A percentile compares a stretch with the other conserved stretches of the same genome.
Evolutionary conservation across 2,329 filamentous ascomycete genomes (phyloP).

Genomic region (Penicillium capsulatum): DNA sequence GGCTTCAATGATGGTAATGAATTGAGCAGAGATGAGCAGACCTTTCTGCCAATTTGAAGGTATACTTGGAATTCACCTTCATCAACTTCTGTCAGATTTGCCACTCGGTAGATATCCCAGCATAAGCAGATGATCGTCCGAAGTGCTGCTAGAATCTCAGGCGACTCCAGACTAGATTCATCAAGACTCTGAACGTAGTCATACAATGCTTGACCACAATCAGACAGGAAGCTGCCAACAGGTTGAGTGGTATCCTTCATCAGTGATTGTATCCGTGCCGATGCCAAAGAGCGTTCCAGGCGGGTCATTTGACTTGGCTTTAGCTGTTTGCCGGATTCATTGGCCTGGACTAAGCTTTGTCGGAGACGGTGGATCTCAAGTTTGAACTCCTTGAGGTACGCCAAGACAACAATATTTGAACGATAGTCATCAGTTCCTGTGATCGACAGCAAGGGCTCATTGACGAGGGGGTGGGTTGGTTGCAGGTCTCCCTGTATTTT

Average conservation of each 20-base stretch:
- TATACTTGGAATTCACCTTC: conserved; percentile 54
- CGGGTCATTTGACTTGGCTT: conserved; percentile 43
- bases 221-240: conserved; percentile 36
- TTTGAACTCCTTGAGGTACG: conserved; percentile 38
- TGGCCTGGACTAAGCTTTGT: conserved; percentile 30
- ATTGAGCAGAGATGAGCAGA: conserved; percentile 33
- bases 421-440: conserved; percentile 20
- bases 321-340: conserved; percentile 31
- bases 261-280: conserved; percentile 36
- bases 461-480: conserved; percentile 39
- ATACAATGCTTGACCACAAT: conserved; percentile 36
- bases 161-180: conserved; percentile 21
- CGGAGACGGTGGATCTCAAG: conserved; percentile 35
- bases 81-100: conserved; percentile 44
- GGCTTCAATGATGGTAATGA: conserved; percentile 24
- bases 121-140: conserved; percentile 43
- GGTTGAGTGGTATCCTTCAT: conserved; percentile 43
- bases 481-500: conserved; percentile 26
- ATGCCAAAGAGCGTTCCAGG: conserved; percentile 41
- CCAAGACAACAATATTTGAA: conserved; percentile 25
- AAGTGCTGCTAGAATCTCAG: conserved; percentile 25
- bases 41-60: conserved; percentile 40
- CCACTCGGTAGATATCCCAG: conserved; percentile 47
- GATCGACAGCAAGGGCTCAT: conserved; percentile 37
- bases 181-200: conserved; percentile 33